Evolutionary conservation across 1,284 basidiomycete species (phyloP).

Genomic region (Phellopilus nigrolimitatus): DNA sequence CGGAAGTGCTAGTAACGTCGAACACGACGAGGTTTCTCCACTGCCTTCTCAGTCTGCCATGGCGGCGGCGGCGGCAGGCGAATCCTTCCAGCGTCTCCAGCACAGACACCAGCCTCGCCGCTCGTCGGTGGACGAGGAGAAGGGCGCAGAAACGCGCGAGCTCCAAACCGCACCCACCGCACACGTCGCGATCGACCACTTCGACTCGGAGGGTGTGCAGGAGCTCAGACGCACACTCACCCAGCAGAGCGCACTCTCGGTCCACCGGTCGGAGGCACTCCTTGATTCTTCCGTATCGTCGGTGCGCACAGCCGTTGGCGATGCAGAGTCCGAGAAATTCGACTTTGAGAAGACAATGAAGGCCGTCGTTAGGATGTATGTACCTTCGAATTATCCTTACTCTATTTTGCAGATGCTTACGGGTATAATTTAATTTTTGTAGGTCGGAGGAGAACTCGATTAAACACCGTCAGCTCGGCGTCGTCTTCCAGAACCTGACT

Average conservation of each 20-base stretch:
- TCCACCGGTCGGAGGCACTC: neutral
- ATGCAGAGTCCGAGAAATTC: conserved; percentile 13
- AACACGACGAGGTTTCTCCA: too few relatives aligned
- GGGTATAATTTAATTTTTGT: neutral
- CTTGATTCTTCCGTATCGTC: neutral
- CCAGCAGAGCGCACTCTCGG: conserved; percentile 13
- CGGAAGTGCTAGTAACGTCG: too few relatives aligned
- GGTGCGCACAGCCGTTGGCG: conserved; percentile 11
- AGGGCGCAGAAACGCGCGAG: too few relatives aligned
- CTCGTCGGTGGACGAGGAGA: neutral
- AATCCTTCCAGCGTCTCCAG: neutral
- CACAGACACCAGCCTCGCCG: neutral
- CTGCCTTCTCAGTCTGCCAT: too few relatives aligned
- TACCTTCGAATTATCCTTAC: neutral
- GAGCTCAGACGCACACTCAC: conserved; percentile 18
- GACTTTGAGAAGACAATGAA: conserved; percentile 15
- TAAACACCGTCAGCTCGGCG: conserved; percentile 19
- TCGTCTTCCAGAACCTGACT: conserved; percentile 23
- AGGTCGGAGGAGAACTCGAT: conserved; percentile 10
- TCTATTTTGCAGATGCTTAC: conserved; percentile 4
- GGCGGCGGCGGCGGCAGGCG: conserved; percentile 11
- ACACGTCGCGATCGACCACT: conserved; percentile 18
- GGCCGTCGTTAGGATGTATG: conserved; percentile 9
- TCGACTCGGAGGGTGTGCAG: conserved; percentile 20
- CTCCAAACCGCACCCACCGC: conserved; percentile 9